Percentiles rank a stretch among this genome's conserved stretches.
Conservation (phyloP, 1,284 basidiomycete genomes). For the Tremellales sp. region DNA sequence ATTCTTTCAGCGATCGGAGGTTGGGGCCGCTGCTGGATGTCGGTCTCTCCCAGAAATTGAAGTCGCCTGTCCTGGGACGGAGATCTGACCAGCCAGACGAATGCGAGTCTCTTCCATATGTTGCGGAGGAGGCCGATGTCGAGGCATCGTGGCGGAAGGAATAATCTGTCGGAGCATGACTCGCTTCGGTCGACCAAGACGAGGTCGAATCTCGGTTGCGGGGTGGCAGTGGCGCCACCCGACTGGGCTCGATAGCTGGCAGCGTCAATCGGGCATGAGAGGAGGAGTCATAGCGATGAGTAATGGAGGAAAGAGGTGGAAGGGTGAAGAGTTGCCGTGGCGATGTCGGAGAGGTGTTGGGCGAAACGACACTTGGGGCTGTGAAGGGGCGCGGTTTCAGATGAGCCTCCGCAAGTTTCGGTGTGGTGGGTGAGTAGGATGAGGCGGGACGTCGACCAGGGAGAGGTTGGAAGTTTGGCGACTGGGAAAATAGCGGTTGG, state of each 20-base stretch:
- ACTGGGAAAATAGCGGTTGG: constrained; percentile 3
- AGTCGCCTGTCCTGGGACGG: no score
- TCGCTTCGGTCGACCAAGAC: constrained; percentile 10
- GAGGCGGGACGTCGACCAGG: constrained; percentile 1
- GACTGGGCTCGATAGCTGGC: constrained; percentile 6
- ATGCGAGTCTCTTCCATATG: not conserved
- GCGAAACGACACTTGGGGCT: constrained; percentile 1
- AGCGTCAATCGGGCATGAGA: constrained; percentile 7
- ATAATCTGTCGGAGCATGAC: constrained; percentile 8
- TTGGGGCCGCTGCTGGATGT: not conserved
- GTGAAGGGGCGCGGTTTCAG: not conserved
- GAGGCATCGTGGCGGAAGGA: constrained; percentile 27
- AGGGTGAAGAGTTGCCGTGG: constrained; percentile 5
- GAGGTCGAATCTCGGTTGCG: constrained; percentile 3
- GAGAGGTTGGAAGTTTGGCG: constrained; percentile 5
- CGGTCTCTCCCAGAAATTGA: no score
- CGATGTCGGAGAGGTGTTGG: not conserved
- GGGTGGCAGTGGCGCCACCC: constrained; percentile 4
- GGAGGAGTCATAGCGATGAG: constrained; percentile 11
- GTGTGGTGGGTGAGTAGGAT: not conserved
- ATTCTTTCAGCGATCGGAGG: not conserved
- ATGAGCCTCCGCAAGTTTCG: not conserved
- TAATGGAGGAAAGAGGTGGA: constrained; percentile 16
- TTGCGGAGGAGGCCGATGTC: not conserved
- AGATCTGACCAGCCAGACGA: not conserved